phyloP scores from a whole-genome alignment of 805 yeast species.

The Ogataea glucozyma region DNA sequence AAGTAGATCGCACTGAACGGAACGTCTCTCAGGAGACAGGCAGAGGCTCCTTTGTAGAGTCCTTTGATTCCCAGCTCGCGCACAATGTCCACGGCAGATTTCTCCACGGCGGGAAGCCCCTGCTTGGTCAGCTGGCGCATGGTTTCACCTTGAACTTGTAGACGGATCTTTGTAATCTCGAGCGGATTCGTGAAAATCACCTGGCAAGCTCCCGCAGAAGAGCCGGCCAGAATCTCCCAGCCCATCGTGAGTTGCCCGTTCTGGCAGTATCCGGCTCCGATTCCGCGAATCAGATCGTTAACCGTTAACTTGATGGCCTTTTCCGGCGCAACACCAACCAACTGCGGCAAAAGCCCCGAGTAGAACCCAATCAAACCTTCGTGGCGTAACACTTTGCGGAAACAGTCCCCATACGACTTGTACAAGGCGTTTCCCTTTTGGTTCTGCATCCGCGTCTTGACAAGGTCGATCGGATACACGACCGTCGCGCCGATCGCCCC shows the following conservation, averaged over 20 bases:
- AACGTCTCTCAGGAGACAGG: conserved; percentile 91
- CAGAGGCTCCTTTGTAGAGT: conserved; percentile 85
- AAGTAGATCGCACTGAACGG: conserved; percentile 96
- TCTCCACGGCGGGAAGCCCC: conserved; percentile 35
- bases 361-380: conserved; percentile 88
- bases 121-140: conserved; percentile 40
- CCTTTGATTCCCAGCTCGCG: conserved; percentile 81
- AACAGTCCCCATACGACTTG: conserved; percentile 83
- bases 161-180: conserved; percentile 91
- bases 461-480: conserved; percentile 94
- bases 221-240: conserved; percentile 86
- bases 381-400: conserved; percentile 65
- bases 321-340: conserved; percentile 97
- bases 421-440: conserved; percentile 74
- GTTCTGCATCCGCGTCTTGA: conserved; percentile 97
- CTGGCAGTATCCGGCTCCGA: conserved; percentile 54
- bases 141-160: conserved; percentile 87
- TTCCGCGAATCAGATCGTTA: conserved; percentile 80
- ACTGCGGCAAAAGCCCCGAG: conserved; percentile 91
- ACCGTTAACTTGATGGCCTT: conserved; percentile 96
- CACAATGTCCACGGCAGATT: conserved; percentile 70
- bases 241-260: conserved; percentile 50
- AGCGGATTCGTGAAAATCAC: conserved; percentile 94
- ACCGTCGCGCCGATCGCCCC: conserved; percentile 99
- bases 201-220: conserved; percentile 94